Evolutionary conservation across 106 monocot species (phyloP).

Genomic region (Phalaenopsis equestris): DNA sequence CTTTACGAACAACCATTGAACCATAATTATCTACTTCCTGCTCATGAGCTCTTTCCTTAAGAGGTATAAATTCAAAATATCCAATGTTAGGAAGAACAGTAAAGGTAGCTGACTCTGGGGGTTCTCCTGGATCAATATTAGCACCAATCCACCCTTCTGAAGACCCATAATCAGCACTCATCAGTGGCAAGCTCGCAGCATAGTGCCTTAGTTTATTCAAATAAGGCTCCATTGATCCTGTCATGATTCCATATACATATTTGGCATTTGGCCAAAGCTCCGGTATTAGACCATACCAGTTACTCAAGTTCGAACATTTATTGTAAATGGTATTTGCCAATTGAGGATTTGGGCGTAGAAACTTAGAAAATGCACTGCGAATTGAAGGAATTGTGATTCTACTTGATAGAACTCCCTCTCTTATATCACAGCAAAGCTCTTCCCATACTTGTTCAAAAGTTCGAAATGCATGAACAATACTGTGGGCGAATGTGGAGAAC

Average conservation of each 20-base stretch:
- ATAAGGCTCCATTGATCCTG: constrained; percentile 90
- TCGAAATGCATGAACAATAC: constrained; percentile 71
- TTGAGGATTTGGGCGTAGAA: constrained; percentile 49
- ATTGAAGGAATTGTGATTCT: constrained; percentile 62
- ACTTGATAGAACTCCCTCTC: constrained; percentile 64
- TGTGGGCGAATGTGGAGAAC: constrained; percentile 71
- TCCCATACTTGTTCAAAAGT: constrained; percentile 72
- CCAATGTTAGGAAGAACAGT: constrained; percentile 73
- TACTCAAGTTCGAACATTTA: constrained; percentile 51
- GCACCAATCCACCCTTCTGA: constrained; percentile 81
- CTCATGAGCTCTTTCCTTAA: constrained; percentile 24
- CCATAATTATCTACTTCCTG: constrained; percentile 11
- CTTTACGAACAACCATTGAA: constrained; percentile 23
- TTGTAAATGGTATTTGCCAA: constrained; percentile 52
- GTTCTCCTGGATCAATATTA: constrained; percentile 47
- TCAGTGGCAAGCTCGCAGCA: constrained; percentile 57
- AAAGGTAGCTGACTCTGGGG: constrained; percentile 53
- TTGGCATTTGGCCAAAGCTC: constrained; percentile 81
- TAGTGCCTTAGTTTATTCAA: constrained; percentile 77
- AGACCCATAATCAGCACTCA: constrained; percentile 78
- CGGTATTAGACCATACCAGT: constrained; percentile 74
- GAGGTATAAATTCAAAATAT: constrained; percentile 82
- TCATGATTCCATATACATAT: constrained; percentile 82
- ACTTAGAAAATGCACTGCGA: constrained; percentile 53
- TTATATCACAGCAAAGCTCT: constrained; percentile 63